A percentile compares a stretch with the other conserved stretches of the same genome.
Evolutionary conservation across 1,284 basidiomycete genomes (phyloP).

Genomic region (Chalciporus sp.): DNA sequence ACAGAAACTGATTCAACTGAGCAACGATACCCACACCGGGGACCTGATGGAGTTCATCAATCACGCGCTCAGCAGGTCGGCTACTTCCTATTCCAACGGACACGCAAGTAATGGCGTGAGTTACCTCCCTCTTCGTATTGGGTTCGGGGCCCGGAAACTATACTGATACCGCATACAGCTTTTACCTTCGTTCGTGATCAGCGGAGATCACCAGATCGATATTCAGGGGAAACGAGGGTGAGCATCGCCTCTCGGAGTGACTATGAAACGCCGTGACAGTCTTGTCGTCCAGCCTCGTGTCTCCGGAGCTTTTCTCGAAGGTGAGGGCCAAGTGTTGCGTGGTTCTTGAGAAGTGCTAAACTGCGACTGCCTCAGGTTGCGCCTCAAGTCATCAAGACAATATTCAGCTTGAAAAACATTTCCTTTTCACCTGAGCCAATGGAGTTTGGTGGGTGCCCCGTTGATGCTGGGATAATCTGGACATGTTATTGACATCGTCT

Average conservation of each 20-base stretch:
- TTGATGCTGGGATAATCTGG: background rate
- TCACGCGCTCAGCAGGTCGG: conserved; percentile 52
- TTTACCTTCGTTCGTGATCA: background rate
- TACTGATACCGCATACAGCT: conserved; percentile 11
- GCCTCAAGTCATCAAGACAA: conserved; percentile 19
- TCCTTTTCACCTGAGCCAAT: conserved; percentile 8
- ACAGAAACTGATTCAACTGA: conserved; percentile 45
- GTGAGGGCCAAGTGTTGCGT: conserved; percentile 8
- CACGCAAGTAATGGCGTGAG: conserved; percentile 17
- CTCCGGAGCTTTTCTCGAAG: conserved; percentile 28
- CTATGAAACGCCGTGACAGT: background rate
- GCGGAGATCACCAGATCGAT: conserved; percentile 15
- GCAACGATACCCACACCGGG: conserved; percentile 24
- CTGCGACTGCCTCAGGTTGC: conserved; percentile 21
- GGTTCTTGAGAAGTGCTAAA: background rate
- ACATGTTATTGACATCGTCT: background rate
- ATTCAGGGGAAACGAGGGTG: conserved; percentile 26
- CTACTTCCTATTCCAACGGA: background rate
- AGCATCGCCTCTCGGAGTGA: background rate
- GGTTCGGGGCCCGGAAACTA: too few species aligned
- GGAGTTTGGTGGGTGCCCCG: conserved; percentile 19
- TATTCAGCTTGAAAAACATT: conserved; percentile 25
- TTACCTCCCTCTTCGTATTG: background rate
- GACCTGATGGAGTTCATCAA: conserved; percentile 49
- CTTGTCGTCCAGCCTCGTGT: conserved; percentile 25